These are phyloP conservation scores for Cystobasidiaceae sp. DNA, from an alignment of 1,284 basidiomycete genomes.

Conservation along the genomic window DNA sequence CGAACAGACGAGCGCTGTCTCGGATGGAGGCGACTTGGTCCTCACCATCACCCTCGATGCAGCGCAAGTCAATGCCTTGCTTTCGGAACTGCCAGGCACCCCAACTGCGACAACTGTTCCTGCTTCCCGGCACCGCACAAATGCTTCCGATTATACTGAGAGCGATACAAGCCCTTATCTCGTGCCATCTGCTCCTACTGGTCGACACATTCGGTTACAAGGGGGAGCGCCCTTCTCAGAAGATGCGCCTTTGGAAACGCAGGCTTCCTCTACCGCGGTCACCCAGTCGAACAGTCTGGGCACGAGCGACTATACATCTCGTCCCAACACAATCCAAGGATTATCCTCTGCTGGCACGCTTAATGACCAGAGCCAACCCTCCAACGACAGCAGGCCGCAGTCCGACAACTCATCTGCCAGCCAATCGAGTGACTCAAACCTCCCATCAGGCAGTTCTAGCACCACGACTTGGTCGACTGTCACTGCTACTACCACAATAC, in stretches of 20 bases:
- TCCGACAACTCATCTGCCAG: too few relatives aligned
- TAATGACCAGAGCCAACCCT: too few relatives aligned
- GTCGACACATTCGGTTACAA: too few relatives aligned
- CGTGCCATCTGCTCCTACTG: neutral
- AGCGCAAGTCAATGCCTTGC: constrained; percentile 11
- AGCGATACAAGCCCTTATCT: neutral
- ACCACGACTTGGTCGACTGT: neutral
- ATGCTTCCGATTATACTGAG: neutral
- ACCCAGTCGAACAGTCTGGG: too few relatives aligned
- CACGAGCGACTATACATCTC: too few relatives aligned
- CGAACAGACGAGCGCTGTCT: neutral
- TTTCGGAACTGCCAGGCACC: neutral
- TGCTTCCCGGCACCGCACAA: neutral
- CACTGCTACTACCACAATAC: neutral
- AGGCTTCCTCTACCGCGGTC: too few relatives aligned
- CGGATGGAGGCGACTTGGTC: neutral
- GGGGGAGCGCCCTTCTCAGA: too few relatives aligned
- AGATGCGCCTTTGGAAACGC: too few relatives aligned
- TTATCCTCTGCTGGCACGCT: too few relatives aligned
- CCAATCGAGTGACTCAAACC: neutral
- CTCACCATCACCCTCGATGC: constrained; percentile 11
- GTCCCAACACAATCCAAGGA: too few relatives aligned
- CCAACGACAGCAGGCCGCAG: too few relatives aligned
- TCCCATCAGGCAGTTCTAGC: neutral
- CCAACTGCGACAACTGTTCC: neutral